Base-by-base conservation (phyloP, 2,329 filamentous ascomycete genomes). In the Venturia carpophila region DNA sequence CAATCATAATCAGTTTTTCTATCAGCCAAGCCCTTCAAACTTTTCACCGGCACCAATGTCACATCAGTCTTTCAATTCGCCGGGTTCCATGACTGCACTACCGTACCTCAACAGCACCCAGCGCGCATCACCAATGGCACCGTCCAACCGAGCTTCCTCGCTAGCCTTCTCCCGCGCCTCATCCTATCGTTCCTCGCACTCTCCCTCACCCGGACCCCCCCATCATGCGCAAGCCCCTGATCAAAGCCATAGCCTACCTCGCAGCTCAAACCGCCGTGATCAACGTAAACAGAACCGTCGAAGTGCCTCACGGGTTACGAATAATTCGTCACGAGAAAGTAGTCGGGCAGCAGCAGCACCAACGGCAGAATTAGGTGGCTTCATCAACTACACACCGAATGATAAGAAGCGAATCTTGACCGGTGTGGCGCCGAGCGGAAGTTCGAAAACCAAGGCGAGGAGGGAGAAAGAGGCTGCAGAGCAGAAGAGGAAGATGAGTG, bases 371-470 rank as follows among this genome's bases (percentile, higher is more conserved):
- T 6, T 43, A 17, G 42, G 55, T 39, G 83, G 82, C 13, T 97
- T 97, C 72, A 90, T 96, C 68, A 97, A 97, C 75, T 96, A 90
- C 76, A 97, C 92, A 0, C 87, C 91, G 0, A 80, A 83, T 62
- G 92, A 99, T 75, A 87, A 87, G 71, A 79, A 83, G 17, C 85
- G 89, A 72, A 87, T 99, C 55, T 84, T 99, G 75, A 91, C 85
- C 9, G 93, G 92, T 5, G 94, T 99, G 15, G 94, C 94, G 58
- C 93, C 93, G 0, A 92, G 88, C 69, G 94, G 94, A 11, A 92
- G 87, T 70, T 90, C 86, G 69, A 97, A 97, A 83, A 97, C 94
- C 10, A 97, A 97, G 74, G 91, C 91, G n/a, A 80, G 92, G 65
- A 80, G 94, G 62, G 93, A 97, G 75, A 89, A 91, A 74, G 93